phyloP scores from a whole-genome alignment of 2,329 filamentous ascomycete species.

The Aspergillus hiratsukae region DNA sequence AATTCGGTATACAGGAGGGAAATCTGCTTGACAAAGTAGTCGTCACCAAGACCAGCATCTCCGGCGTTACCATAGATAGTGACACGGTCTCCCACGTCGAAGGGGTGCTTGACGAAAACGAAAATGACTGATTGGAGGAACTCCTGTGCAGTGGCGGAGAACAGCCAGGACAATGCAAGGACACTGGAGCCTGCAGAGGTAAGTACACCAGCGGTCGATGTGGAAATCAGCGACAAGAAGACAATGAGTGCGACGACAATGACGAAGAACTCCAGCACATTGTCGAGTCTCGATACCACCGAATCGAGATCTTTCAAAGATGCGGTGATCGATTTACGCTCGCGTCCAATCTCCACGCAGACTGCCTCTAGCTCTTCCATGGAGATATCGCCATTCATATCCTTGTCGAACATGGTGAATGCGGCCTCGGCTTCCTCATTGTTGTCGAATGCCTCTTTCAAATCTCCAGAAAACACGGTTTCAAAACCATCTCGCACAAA shows the following conservation, averaged over 20 bases:
- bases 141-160: constrained; percentile 88
- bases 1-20: constrained; percentile 92
- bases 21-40: constrained; percentile 95
- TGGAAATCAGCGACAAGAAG: constrained; percentile 83
- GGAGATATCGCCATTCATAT: constrained; percentile 93
- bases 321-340: constrained; percentile 91
- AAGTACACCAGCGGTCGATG: constrained; percentile 84
- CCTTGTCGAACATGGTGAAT: constrained; percentile 90
- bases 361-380: constrained; percentile 92
- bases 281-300: constrained; percentile 83
- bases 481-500: constrained; percentile 72
- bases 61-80: constrained; percentile 89
- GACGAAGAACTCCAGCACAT: constrained; percentile 84
- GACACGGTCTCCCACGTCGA: constrained; percentile 91
- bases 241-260: constrained; percentile 75
- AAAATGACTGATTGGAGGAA: constrained; percentile 93
- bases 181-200: constrained; percentile 82
- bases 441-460: constrained; percentile 72
- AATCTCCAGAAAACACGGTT: constrained; percentile 71
- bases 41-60: constrained; percentile 71
- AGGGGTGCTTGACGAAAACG: constrained; percentile 95
- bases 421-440: constrained; percentile 84
- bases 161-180: constrained; percentile 87
- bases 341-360: constrained; percentile 88
- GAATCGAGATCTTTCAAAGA: constrained; percentile 93